These are phyloP conservation scores for Elsinoe fawcettii DNA, from an alignment of 2,329 filamentous ascomycete genomes.

Conservation along the genomic window DNA sequence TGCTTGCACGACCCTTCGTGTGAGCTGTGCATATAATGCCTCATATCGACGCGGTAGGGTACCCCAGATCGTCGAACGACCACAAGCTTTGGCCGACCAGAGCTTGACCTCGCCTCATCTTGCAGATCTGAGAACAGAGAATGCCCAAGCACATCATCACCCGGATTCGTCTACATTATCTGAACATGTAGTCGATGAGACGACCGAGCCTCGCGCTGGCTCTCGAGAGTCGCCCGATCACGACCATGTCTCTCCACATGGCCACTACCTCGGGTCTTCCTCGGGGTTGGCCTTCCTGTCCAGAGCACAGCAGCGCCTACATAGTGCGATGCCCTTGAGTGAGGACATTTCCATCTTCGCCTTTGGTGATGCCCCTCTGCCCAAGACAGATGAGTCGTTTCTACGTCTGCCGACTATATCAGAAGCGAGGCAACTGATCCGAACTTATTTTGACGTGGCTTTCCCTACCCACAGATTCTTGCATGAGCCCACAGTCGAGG, in stretches of 20 bases:
- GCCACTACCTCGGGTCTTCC: slow-evolving; percentile 12
- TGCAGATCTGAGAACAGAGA: not conserved
- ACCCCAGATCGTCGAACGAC: not conserved
- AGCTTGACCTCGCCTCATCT: not conserved
- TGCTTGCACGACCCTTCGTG: not conserved
- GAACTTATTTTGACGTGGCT: slow-evolving; percentile 13
- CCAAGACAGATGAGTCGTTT: not conserved
- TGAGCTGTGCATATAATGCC: slow-evolving; percentile 4
- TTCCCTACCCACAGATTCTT: slow-evolving; percentile 11
- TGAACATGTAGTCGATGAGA: not conserved
- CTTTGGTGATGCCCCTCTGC: slow-evolving; percentile 12
- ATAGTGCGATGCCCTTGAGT: not conserved
- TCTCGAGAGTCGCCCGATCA: slow-evolving; percentile 7
- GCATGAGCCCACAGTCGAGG: slow-evolving; percentile 5
- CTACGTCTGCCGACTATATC: not conserved
- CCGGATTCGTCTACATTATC: no score
- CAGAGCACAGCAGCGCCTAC: not conserved
- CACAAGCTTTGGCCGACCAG: not conserved
- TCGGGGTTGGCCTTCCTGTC: slow-evolving; percentile 12
- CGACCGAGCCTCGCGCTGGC: not conserved
- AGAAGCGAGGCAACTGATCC: not conserved
- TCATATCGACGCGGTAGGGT: slow-evolving; percentile 8
- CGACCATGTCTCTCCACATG: slow-evolving; percentile 5
- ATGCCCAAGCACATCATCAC: no score
- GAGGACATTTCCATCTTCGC: slow-evolving; percentile 4